Evolutionary conservation across 805 yeast species (phyloP).

Genomic region (Candida berthetii): DNA sequence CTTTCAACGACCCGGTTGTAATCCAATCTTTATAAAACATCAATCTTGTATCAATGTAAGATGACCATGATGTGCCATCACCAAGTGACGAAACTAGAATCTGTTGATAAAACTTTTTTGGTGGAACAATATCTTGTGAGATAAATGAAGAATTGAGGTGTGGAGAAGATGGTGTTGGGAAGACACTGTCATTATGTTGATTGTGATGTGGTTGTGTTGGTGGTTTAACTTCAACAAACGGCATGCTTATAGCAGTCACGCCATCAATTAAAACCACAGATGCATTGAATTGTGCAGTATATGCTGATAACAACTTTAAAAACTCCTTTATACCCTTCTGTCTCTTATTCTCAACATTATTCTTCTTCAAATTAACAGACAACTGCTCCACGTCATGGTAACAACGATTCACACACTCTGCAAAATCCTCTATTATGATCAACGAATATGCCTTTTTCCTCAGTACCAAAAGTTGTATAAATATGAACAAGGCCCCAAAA

Average conservation of each 20-base stretch:
- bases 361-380: neutral
- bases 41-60: constrained; percentile 12
- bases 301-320: constrained; percentile 10
- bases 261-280: constrained; percentile 12
- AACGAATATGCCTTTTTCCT: constrained; percentile 5
- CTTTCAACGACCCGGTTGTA: neutral
- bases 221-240: constrained; percentile 13
- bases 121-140: constrained; percentile 1
- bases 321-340: constrained; percentile 7
- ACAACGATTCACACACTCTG: constrained; percentile 8
- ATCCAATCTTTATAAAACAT: constrained; percentile 18
- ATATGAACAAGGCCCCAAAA: constrained; percentile 7
- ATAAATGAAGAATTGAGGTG: neutral
- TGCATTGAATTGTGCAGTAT: constrained; percentile 11
- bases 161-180: neutral
- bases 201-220: neutral
- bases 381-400: constrained; percentile 7
- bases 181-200: neutral
- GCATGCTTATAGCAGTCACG: constrained; percentile 11
- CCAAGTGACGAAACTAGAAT: constrained; percentile 15
- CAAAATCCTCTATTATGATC: constrained; percentile 17
- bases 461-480: constrained; percentile 6
- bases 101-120: constrained; percentile 12
- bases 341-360: constrained; percentile 2
- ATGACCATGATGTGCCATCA: constrained; percentile 13